These are phyloP conservation scores for Thuja plicata DNA, from an alignment of 83 land plant genomes.

Conservation along the genomic window DNA sequence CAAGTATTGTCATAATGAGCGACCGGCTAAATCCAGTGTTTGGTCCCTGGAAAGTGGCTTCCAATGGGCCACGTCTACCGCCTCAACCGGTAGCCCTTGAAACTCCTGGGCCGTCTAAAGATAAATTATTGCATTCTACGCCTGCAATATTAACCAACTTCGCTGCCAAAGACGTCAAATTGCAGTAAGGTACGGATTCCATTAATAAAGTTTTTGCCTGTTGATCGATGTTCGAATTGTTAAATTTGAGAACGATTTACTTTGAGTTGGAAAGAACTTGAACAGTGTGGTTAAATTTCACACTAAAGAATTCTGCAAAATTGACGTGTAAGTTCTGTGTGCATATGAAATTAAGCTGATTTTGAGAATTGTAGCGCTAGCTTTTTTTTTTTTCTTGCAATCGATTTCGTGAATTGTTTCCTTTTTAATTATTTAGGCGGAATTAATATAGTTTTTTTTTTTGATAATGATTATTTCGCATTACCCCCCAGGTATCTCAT, in stretches of 20 bases:
- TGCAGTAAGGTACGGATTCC: neutral
- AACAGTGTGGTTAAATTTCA: no score
- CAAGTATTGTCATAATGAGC: neutral
- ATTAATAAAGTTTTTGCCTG: neutral
- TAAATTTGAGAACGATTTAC: neutral
- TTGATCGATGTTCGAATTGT: neutral
- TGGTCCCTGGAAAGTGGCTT: neutral
- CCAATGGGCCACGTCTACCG: neutral
- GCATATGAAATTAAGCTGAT: no score
- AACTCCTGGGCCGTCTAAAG: neutral
- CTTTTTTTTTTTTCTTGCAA: no score
- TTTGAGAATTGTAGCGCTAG: no score
- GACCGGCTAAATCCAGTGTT: neutral
- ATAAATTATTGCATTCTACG: neutral
- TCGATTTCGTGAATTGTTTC: no score
- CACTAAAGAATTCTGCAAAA: no score
- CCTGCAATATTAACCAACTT: neutral
- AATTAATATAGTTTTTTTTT: no score
- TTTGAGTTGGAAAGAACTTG: no score
- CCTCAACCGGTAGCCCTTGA: neutral
- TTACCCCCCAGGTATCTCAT: no score
- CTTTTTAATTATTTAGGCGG: no score
- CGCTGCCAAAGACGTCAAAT: neutral
- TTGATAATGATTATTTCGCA: no score
- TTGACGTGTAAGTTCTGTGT: no score